phyloP scores from a whole-genome alignment of 2,329 filamentous ascomycete species.

The Phoma sp. region DNA sequence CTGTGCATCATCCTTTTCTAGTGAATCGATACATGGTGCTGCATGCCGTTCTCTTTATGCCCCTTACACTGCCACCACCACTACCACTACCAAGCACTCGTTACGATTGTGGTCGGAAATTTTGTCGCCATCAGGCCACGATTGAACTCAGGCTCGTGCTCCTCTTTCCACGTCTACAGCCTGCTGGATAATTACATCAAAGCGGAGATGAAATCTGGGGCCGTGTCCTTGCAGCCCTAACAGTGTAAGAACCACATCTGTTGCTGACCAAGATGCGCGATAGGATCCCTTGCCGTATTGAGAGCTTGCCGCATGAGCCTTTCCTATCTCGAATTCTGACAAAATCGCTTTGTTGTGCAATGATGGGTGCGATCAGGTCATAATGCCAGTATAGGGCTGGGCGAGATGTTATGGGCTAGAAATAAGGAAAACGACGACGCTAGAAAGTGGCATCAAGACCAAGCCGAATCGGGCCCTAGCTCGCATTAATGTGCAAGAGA shows the following conservation, averaged over 20 bases:
- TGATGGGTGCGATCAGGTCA: slow-evolving; percentile 18
- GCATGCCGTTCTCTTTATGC: not conserved
- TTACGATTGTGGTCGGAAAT: slow-evolving; percentile 15
- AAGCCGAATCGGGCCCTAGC: not conserved
- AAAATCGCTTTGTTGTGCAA: slow-evolving; percentile 17
- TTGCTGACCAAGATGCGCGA: slow-evolving; percentile 37
- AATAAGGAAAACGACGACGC: not conserved
- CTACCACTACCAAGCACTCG: slow-evolving; percentile 16
- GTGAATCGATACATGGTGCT: no score
- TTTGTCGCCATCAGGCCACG: slow-evolving; percentile 21
- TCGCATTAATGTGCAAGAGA: not conserved
- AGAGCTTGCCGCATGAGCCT: slow-evolving; percentile 7
- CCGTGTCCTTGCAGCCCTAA: slow-evolving; percentile 24
- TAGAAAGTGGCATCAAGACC: not conserved
- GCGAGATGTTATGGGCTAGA: not conserved
- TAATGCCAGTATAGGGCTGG: not conserved
- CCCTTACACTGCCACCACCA: no score
- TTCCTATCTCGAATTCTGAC: not conserved
- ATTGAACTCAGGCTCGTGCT: slow-evolving; percentile 43
- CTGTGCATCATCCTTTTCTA: no score
- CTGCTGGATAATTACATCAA: slow-evolving; percentile 41
- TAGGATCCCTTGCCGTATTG: slow-evolving; percentile 34
- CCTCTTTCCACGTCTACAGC: slow-evolving; percentile 35
- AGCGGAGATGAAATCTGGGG: slow-evolving; percentile 28
- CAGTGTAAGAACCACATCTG: slow-evolving; percentile 30